phyloP scores from a whole-genome alignment of 805 yeast species.

The Spathaspora boniae region DNA sequence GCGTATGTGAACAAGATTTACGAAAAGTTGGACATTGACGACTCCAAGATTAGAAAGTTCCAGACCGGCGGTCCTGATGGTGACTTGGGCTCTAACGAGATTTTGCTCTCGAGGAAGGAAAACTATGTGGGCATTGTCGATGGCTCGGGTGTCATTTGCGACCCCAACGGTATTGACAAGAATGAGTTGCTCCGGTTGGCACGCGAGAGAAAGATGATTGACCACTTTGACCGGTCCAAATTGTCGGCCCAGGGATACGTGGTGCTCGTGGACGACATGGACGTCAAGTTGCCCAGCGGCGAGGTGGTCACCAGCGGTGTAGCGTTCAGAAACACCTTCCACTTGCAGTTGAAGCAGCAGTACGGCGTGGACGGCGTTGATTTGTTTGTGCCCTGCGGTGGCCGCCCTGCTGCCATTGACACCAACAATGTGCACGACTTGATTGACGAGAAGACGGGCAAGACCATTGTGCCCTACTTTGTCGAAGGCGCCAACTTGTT shows the following conservation, averaged over 20 bases:
- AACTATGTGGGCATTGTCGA: constrained; percentile 85
- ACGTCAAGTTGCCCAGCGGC: constrained; percentile 76
- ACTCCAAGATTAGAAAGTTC: constrained; percentile 62
- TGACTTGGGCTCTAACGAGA: constrained; percentile 94
- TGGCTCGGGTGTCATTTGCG: constrained; percentile 93
- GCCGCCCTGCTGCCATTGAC: constrained; percentile 95
- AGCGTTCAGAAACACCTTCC: constrained; percentile 87
- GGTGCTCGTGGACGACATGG: constrained; percentile 81
- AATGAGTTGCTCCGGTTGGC: constrained; percentile 78
- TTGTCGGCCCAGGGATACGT: constrained; percentile 75
- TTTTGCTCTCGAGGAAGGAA: constrained; percentile 79
- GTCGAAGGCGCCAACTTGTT: constrained; percentile 98
- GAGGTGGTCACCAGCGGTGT: constrained; percentile 75
- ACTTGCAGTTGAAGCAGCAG: constrained; percentile 63
- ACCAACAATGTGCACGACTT: constrained; percentile 72
- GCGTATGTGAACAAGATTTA: constrained; percentile 87
- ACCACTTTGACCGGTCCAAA: constrained; percentile 60
- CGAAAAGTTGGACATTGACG: constrained; percentile 65
- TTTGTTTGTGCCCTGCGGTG: constrained; percentile 97
- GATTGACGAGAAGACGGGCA: constrained; percentile 73
- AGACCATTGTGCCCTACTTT: constrained; percentile 74
- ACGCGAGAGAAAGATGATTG: constrained; percentile 67
- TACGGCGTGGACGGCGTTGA: constrained; percentile 61
- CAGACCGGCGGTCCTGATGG: constrained; percentile 99
- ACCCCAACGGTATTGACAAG: constrained; percentile 85